Evolutionary conservation across 2,329 filamentous ascomycete species (phyloP).

Genomic region (Colletotrichum cuscutae): DNA sequence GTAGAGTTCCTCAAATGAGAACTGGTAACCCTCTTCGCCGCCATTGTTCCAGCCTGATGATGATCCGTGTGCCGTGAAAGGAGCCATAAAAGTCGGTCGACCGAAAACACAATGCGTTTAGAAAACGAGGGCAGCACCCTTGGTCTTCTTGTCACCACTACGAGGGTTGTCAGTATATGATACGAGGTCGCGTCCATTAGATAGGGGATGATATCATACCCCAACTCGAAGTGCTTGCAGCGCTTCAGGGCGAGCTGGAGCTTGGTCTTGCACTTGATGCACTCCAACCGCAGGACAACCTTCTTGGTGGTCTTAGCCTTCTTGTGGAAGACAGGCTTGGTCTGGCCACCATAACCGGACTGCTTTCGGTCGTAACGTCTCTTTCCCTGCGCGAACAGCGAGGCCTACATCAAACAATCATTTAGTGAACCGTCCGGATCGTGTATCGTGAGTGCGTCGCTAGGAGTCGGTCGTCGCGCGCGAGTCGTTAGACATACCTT

Average conservation of each 20-base stretch:
- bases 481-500: conserved; percentile 65
- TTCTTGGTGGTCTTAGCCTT: conserved; percentile 99
- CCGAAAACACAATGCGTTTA: conserved; percentile 70
- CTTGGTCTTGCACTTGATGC: conserved; percentile 98
- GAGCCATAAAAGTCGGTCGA: conserved; percentile 38
- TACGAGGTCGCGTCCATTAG: not conserved
- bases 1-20: conserved; percentile 55
- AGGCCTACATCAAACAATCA: conserved; percentile 67
- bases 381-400: conserved; percentile 98
- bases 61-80: conserved; percentile 40
- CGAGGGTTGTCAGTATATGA: conserved; percentile 36
- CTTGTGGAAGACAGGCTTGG: conserved; percentile 99
- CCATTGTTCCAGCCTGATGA: conserved; percentile 53
- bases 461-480: conserved; percentile 31
- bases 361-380: conserved; percentile 99
- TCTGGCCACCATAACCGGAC: conserved; percentile 99
- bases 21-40: conserved; percentile 59
- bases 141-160: conserved; percentile 99
- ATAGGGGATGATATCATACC: conserved; percentile 67
- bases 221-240: conserved; percentile 99
- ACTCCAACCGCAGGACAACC: conserved; percentile 98
- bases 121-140: conserved; percentile 99
- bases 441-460: not conserved
- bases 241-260: conserved; percentile 97
- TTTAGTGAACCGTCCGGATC: not conserved